Base-by-base conservation (phyloP, 2,329 filamentous ascomycete species). In the Pyrenochaeta sp. region DNA sequence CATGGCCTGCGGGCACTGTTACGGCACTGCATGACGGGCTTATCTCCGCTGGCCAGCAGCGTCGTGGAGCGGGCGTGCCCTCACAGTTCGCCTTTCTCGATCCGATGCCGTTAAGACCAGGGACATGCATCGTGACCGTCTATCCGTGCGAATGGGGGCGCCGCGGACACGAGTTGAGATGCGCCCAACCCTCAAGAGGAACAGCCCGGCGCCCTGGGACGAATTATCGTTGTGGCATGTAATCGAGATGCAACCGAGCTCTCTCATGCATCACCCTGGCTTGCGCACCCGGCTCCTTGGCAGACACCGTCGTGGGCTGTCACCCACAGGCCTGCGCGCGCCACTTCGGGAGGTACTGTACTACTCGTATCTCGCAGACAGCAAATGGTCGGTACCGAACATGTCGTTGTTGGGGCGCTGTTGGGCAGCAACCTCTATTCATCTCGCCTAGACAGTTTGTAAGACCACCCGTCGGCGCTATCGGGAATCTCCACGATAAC, bases 171-270 rank as follows among this genome's bases (percentile, higher is more conserved):
- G 64, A 65, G 62, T 54, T 54, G 52, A 67, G 67, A 69, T 67
- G 56, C 44, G 37, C 39, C 64, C 56, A 67, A 45, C 28, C 67
- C 53, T 9, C 13, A 58, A 58, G 19, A 45, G 60, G 62, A 56
- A 34, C 60, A 61, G 64, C 61, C 65, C 65, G 60, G 54, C 52
- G 30, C 25, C 30, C n/a, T 56, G 61, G 63, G 52, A 57, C 63
- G 56, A 69, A 65, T 67, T 62, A 68, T 60, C 60, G 59, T 54
- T 48, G 60, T 52, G 49, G 54, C 50, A 52, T 61, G 58, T 63
- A 61, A 71, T 71, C 67, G 67, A 68, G 66, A 71, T 69, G 66
- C 63, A 64, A 61, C 67, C 67, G 61, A 64, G 59, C 54, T 40
- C 59, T 59, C 55, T 57, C 58, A 58, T 61, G 57, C 64, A 61